A percentile compares a stretch with the other conserved stretches of the same genome.
These are phyloP conservation scores for Raffaelea deltoideospora DNA, from an alignment of 2,329 filamentous ascomycete genomes.

Conservation along the genomic window DNA sequence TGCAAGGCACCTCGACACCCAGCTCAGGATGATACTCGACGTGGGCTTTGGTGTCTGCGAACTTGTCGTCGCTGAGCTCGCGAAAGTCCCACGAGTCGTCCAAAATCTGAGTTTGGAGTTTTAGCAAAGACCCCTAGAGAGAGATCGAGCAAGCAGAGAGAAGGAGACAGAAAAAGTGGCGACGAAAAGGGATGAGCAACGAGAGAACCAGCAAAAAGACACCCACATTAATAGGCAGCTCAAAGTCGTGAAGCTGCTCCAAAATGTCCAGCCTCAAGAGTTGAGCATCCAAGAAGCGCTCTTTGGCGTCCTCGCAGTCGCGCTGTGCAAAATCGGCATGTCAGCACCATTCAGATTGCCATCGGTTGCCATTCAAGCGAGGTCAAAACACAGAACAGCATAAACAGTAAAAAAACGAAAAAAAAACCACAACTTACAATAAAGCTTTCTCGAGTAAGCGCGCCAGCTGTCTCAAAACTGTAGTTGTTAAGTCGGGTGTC, in stretches of 20 bases:
- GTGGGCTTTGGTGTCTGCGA: constrained; percentile 9
- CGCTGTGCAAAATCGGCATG: constrained; percentile 5
- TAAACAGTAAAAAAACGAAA: background rate
- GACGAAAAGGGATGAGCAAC: background rate
- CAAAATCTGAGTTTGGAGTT: constrained; percentile 5
- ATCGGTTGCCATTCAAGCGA: no score
- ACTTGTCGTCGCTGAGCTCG: constrained; percentile 8
- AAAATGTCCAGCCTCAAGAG: constrained; percentile 30
- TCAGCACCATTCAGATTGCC: no score
- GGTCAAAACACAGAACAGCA: no score
- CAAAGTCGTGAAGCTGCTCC: constrained; percentile 24
- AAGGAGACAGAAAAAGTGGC: background rate
- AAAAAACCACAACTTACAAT: constrained; percentile 6
- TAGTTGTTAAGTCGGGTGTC: constrained; percentile 6
- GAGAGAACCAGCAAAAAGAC: constrained; percentile 5
- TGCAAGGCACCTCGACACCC: constrained; percentile 17
- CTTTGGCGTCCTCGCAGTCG: constrained; percentile 17
- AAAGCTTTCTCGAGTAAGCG: constrained; percentile 6
- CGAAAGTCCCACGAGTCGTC: constrained; percentile 9
- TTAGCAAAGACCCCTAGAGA: background rate
- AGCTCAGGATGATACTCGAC: constrained; percentile 9
- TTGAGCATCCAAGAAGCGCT: constrained; percentile 30
- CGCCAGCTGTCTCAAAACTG: constrained; percentile 1
- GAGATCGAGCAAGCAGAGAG: background rate
- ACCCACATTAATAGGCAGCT: constrained; percentile 35